Percentiles rank a stretch among this genome's conserved stretches.
Evolutionary conservation across 1,284 basidiomycete species (phyloP).

Genomic region (Cryptococcus sp.): DNA sequence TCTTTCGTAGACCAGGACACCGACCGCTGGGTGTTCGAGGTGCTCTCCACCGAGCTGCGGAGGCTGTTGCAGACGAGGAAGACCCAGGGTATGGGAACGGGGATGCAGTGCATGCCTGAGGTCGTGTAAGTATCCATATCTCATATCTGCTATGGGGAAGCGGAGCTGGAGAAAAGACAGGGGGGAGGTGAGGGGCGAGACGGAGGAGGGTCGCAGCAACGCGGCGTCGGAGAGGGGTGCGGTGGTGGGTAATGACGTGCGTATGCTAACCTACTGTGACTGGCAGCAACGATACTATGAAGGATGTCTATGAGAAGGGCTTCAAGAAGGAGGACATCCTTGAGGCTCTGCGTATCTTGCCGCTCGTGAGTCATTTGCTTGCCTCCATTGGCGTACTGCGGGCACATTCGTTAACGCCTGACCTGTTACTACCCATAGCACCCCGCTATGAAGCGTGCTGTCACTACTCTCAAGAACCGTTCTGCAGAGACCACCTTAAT

Average conservation of each 20-base stretch:
- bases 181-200: not conserved
- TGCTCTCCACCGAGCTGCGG: slow-evolving; percentile 78
- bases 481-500: slow-evolving; percentile 73
- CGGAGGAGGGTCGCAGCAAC: not conserved
- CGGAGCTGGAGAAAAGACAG: not conserved
- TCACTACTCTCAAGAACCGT: slow-evolving; percentile 67
- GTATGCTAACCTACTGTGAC: no score
- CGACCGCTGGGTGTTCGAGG: slow-evolving; percentile 94
- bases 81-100: slow-evolving; percentile 51
- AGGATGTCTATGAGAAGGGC: slow-evolving; percentile 65
- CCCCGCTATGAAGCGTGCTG: slow-evolving; percentile 90
- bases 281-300: slow-evolving; percentile 66
- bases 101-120: slow-evolving; percentile 80
- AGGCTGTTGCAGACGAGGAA: slow-evolving; percentile 74
- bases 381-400: not conserved
- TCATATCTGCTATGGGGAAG: slow-evolving; percentile 11
- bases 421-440: slow-evolving; percentile 58
- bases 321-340: slow-evolving; percentile 72
- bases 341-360: slow-evolving; percentile 71
- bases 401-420: no score
- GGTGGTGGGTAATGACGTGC: no score
- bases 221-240: no score
- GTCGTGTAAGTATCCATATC: slow-evolving; percentile 68
- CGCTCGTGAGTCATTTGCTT: slow-evolving; percentile 69
- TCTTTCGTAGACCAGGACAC: slow-evolving; percentile 85